A percentile compares a stretch with the other conserved stretches of the same genome.
Evolutionary conservation across 2,329 filamentous ascomycete species (phyloP).

Genomic region (Penicillium crustosum): DNA sequence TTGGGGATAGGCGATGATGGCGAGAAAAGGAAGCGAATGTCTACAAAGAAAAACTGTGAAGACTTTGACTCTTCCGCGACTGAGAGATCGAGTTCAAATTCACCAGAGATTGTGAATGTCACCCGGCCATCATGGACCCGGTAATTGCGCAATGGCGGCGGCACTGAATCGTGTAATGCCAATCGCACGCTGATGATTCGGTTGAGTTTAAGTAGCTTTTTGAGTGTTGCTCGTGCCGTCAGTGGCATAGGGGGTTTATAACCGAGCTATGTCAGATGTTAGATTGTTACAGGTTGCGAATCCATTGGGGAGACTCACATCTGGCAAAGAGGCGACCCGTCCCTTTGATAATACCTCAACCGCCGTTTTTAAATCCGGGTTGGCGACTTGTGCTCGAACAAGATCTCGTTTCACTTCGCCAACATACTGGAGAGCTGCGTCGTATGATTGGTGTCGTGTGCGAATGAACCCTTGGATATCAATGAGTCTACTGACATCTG

Average conservation of each 20-base stretch:
- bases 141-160: conserved; percentile 74
- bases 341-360: conserved; percentile 80
- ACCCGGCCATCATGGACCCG: conserved; percentile 80
- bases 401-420: conserved; percentile 73
- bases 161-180: conserved; percentile 81
- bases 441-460: conserved; percentile 61
- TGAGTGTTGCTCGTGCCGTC: conserved; percentile 68
- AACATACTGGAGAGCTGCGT: conserved; percentile 61
- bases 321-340: conserved; percentile 73
- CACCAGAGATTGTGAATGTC: conserved; percentile 77
- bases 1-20: conserved; percentile 66
- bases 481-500: conserved; percentile 81
- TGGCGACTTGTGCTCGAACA: conserved; percentile 71
- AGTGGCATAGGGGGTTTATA: conserved; percentile 75
- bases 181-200: conserved; percentile 78
- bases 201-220: conserved; percentile 77
- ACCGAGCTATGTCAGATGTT: conserved; percentile 55
- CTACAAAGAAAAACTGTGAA: conserved; percentile 90
- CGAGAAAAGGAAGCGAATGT: conserved; percentile 79
- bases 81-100: conserved; percentile 92
- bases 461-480: conserved; percentile 78
- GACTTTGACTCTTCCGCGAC: conserved; percentile 81
- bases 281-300: conserved; percentile 15
- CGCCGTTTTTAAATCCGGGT: conserved; percentile 88
- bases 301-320: conserved; percentile 54